A percentile compares a stretch with the other conserved stretches of the same genome.
phyloP scores from a whole-genome alignment of 768 basidiomycete genomes.

The Leccinum sublutescens region DNA sequence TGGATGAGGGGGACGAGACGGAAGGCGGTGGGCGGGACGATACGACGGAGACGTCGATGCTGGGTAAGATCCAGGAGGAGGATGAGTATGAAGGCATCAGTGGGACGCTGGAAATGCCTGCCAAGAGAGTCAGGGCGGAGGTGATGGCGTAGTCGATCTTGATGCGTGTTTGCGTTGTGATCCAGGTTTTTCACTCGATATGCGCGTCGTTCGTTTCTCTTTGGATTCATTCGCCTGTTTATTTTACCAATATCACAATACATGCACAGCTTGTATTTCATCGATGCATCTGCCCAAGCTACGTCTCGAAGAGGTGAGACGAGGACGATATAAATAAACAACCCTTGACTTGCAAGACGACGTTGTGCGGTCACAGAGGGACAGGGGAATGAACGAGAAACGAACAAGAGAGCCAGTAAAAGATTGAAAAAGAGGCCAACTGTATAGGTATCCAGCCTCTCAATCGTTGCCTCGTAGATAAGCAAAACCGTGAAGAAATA shows the following conservation, averaged over 20 bases:
- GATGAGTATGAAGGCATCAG: constrained; percentile 31
- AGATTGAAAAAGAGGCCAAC: constrained; percentile 16
- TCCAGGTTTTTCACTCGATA: background rate
- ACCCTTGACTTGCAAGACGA: background rate
- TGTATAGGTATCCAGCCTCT: constrained; percentile 33
- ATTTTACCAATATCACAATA: background rate
- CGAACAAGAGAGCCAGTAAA: background rate
- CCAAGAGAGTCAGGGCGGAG: constrained; percentile 26
- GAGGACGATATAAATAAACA: constrained; percentile 19
- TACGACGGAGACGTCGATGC: too few relatives aligned
- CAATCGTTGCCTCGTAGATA: constrained; percentile 17
- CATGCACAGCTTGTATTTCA: background rate
- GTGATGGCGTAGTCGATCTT: constrained; percentile 8
- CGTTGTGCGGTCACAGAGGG: background rate
- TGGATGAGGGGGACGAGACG: constrained; percentile 3
- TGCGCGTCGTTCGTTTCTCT: background rate
- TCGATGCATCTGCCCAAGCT: background rate
- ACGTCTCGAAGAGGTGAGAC: background rate
- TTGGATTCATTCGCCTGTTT: background rate
- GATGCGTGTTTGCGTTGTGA: background rate
- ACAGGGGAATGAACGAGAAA: constrained; percentile 5
- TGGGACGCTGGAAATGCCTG: constrained; percentile 21
- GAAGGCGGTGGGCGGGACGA: too few relatives aligned
- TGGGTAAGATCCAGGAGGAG: constrained; percentile 22
- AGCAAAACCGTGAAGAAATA: background rate